Percentiles rank a stretch among this genome's conserved stretches.
These are phyloP conservation scores for Schizophyllum commune DNA, from an alignment of 1,284 basidiomycete genomes.

Conservation along the genomic window DNA sequence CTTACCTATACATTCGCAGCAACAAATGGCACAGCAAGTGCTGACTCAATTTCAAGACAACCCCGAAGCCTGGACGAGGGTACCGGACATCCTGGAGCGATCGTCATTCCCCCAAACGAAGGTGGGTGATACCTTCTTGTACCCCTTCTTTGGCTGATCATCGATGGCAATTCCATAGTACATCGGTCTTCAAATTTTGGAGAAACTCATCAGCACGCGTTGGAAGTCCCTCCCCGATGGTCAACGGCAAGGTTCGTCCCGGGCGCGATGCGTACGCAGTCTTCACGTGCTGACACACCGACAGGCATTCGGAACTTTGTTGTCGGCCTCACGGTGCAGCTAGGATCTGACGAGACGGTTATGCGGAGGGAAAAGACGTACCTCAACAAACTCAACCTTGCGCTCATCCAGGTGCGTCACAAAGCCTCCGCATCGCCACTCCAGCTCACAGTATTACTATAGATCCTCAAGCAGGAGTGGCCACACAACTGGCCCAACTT, in stretches of 20 bases:
- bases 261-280: slow-evolving; percentile 4
- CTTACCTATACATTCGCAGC: slow-evolving; percentile 41
- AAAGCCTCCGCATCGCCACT: neutral
- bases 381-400: slow-evolving; percentile 95
- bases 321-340: slow-evolving; percentile 88
- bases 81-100: slow-evolving; percentile 88
- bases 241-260: slow-evolving; percentile 72
- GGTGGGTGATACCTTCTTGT: slow-evolving; percentile 34
- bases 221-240: slow-evolving; percentile 97
- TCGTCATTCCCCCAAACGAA: slow-evolving; percentile 88
- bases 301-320: slow-evolving; percentile 96
- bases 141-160: slow-evolving; percentile 4
- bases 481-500: slow-evolving; percentile 99
- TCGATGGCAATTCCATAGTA: slow-evolving; percentile 46
- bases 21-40: slow-evolving; percentile 85
- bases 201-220: slow-evolving; percentile 88
- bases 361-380: slow-evolving; percentile 94
- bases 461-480: slow-evolving; percentile 99
- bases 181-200: slow-evolving; percentile 90
- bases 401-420: slow-evolving; percentile 78
- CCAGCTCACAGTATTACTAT: slow-evolving; percentile 12
- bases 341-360: slow-evolving; percentile 81
- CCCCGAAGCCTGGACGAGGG: slow-evolving; percentile 97
- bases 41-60: slow-evolving; percentile 96
- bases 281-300: slow-evolving; percentile 3